Evolutionary conservation across 768 basidiomycete species (phyloP), one percentile per base, ranked within the genome.

Genomic region (Mycena vulgaris): DNA sequence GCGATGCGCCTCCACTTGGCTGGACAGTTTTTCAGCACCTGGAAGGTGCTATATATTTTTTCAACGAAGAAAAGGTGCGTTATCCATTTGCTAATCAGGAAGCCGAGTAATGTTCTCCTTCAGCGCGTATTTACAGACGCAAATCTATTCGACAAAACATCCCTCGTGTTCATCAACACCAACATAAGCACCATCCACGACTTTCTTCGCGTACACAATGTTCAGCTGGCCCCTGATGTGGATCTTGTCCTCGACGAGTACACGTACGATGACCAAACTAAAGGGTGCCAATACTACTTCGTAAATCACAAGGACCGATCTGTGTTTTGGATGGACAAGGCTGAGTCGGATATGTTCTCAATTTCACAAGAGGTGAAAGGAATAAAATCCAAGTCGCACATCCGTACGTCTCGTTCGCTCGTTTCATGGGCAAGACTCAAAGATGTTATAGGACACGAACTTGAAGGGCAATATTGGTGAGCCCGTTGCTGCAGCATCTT

Each of bases 11-110:
- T 1, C 81, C 80, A 0, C 9, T n/a, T 4, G 86, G 83, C 0
- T 92, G 91, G 91, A 76, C 39, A 9, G 76, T 83, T 1, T 79
- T 80, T 37, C 77, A 81, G 2, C 91, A 92, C 71, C 90, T 90
- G 0, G 91, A 92, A 77, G 91, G 91, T 7, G 85, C 83, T 19
- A 82, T 86, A 19, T 92, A 91, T 74, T 92, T 88, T 64, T 84
- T 83, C 71, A 82, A 90, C 64, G n/a, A 66, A 52, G 71, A 80
- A 7, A 85, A 84, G 78, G 90, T 89, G 55, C 13, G 82, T 73
- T 2, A 16, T 23, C 14, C 8, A 39, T 25, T 5, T 51, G 13
- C 5, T 16, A 47, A 39, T 47, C 10, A n/a, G 35, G 57, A 19
- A 28, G 17, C 0, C 37, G 31, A 28, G 8, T 59, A 48, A 62